These are phyloP conservation scores for Tremella fuciformis DNA, from an alignment of 768 basidiomycete genomes.

Conservation along the genomic window DNA sequence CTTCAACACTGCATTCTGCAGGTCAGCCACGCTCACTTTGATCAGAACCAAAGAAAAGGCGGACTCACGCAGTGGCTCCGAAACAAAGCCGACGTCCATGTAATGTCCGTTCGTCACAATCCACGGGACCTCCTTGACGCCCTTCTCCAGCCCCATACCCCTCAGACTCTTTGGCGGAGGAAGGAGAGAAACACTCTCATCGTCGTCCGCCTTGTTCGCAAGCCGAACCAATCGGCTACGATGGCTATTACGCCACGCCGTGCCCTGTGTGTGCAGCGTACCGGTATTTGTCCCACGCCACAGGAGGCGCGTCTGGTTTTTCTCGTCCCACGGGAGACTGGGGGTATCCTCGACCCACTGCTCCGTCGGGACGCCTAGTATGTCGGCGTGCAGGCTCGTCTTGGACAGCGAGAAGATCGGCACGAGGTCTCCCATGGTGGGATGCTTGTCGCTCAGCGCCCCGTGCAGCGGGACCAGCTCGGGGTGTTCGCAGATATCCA, in stretches of 20 bases:
- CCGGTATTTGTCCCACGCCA: slow-evolving; percentile 51
- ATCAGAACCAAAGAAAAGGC: background rate
- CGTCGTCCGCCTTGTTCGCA: slow-evolving; percentile 18
- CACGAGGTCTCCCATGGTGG: slow-evolving; percentile 26
- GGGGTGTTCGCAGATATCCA: slow-evolving; percentile 53
- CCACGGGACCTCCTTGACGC: slow-evolving; percentile 3
- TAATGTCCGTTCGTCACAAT: slow-evolving; percentile 20
- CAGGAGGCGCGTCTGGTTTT: slow-evolving; percentile 30
- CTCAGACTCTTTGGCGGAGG: slow-evolving; percentile 13
- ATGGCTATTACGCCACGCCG: slow-evolving; percentile 43
- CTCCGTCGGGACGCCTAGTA: slow-evolving; percentile 46
- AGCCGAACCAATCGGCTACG: slow-evolving; percentile 39
- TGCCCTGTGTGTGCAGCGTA: slow-evolving; percentile 20
- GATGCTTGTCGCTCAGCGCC: slow-evolving; percentile 38
- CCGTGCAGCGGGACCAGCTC: slow-evolving; percentile 51
- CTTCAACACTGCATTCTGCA: slow-evolving; percentile 38
- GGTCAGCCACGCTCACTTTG: background rate
- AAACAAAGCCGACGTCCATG: slow-evolving; percentile 41
- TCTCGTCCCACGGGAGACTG: slow-evolving; percentile 39
- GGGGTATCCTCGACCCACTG: slow-evolving; percentile 37
- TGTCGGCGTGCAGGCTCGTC: slow-evolving; percentile 40
- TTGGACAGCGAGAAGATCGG: slow-evolving; percentile 46
- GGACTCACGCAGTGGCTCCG: slow-evolving; percentile 40
- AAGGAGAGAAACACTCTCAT: slow-evolving; percentile 1
- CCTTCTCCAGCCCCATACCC: slow-evolving; percentile 4